phyloP scores from a whole-genome alignment of 208 protist genomes.

The Trypanosoma avium region DNA sequence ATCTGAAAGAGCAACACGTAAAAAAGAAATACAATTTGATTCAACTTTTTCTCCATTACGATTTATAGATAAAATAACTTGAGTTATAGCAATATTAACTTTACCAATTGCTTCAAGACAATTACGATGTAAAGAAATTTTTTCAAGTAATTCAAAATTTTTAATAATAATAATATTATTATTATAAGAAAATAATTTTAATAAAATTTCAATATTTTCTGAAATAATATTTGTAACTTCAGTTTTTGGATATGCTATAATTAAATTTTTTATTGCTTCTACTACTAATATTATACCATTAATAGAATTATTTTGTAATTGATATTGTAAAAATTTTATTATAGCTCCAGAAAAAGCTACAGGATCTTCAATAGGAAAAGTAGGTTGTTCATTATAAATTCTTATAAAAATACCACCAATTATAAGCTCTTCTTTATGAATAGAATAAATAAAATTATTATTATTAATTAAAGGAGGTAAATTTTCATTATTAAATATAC shows the following conservation, averaged over 20 bases:
- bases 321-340: slow-evolving; percentile 43
- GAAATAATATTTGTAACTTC: slow-evolving; percentile 9
- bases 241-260: slow-evolving; percentile 24
- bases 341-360: slow-evolving; percentile 54
- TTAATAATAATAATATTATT: slow-evolving; percentile 27
- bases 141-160: slow-evolving; percentile 33
- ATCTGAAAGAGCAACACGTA: slow-evolving; percentile 45
- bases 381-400: slow-evolving; percentile 86
- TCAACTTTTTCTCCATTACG: slow-evolving; percentile 25
- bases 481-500: slow-evolving; percentile 27
- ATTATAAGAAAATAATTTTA: slow-evolving; percentile 35
- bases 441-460: slow-evolving; percentile 56
- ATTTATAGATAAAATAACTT: slow-evolving; percentile 24
- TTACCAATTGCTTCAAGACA: slow-evolving; percentile 45
- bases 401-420: slow-evolving; percentile 89
- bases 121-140: slow-evolving; percentile 22
- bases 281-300: slow-evolving; percentile 31
- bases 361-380: slow-evolving; percentile 70
- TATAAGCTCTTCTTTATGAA: slow-evolving; percentile 73
- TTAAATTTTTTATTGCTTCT: slow-evolving; percentile 41
- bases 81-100: slow-evolving; percentile 4
- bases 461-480: not conserved
- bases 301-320: slow-evolving; percentile 16
- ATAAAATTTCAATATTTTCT: slow-evolving; percentile 26
- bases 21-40: slow-evolving; percentile 29